Evolutionary conservation across 192 early-diverging fungal genomes (phyloP), one percentile per base, ranked within the genome.

Genomic region (Obelidium mucronatum): DNA sequence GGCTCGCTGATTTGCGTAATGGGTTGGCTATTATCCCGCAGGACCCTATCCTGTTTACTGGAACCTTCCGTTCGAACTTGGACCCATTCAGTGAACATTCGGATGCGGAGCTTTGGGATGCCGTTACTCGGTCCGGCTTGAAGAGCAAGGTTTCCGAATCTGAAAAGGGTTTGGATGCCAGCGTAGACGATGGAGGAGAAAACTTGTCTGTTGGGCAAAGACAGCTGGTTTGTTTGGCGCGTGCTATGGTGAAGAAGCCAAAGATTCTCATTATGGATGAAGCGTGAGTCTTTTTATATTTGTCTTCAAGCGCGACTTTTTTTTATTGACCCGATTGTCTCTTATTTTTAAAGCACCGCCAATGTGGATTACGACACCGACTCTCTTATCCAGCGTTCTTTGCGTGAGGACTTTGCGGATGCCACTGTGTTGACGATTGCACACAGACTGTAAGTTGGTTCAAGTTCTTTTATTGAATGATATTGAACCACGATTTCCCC

Each of bases 161-260:
- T 28, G 72, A 74, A 40, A 89, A 59, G 77, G 89, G 67, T 65
- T 75, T 96, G 28, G 91, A 94, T n/a, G 86, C 87, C 5, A 62
- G 69, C 30, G 88, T 98, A 2, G 77, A 85, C 26, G 92, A 94
- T 70, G 90, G 92, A 26, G 96, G 96, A 44, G 91, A 91, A 66
- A 96, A 96, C 81, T 89, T 96, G 70, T 92, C 90, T 31, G 88
- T 94, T n/a, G 93, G 93, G 26, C 90, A 93, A 75, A 81, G 86
- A 13, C 86, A 87, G 44, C 73, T 92, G 61, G 40, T 89, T 37
- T 89, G 87, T 67, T 71, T 89, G 4, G 87, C 86, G 8, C 79
- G 88, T 33, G 88, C 88, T 0, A 78, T 89, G 83, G 73, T 89
- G 26, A 54, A 68, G 34, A 82, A 82, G 51, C 81, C 87, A 22